Conservation (phyloP, 306 rosid species). For the Gillenia trifoliata region DNA sequence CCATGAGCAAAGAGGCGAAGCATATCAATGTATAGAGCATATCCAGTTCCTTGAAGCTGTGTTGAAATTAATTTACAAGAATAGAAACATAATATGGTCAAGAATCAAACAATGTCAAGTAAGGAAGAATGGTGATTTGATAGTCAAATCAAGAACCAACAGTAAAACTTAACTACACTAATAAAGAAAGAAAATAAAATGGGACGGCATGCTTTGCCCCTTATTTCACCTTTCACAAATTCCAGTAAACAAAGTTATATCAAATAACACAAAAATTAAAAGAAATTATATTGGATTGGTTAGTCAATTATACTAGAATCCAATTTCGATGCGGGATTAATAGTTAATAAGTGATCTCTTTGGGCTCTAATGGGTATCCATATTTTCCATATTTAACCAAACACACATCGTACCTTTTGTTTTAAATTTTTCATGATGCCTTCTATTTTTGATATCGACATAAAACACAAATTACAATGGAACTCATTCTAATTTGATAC, state of each 20-base stretch:
- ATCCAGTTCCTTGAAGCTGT: constrained; percentile 19
- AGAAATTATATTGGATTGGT: neutral
- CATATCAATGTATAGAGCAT: constrained; percentile 17
- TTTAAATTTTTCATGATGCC: neutral
- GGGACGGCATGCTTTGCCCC: neutral
- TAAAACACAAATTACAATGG: neutral
- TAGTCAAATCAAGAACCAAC: neutral
- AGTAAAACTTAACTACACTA: neutral
- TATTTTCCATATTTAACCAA: neutral
- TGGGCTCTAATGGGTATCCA: neutral
- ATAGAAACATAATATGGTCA: neutral
- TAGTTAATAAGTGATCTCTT: neutral
- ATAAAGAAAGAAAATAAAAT: neutral
- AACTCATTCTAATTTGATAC: neutral
- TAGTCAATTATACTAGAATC: neutral
- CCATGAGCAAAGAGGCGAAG: constrained; percentile 23
- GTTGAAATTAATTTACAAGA: neutral
- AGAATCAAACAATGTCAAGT: neutral
- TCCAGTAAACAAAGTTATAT: neutral
- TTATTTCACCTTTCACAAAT: neutral
- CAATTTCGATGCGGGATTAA: neutral
- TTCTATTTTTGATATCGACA: too few species aligned
- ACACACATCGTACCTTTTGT: neutral
- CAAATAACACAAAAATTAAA: neutral
- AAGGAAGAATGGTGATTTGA: neutral